Conservation (phyloP, 2,329 filamentous ascomycete genomes). For the Nothomitra cinnamomea region DNA sequence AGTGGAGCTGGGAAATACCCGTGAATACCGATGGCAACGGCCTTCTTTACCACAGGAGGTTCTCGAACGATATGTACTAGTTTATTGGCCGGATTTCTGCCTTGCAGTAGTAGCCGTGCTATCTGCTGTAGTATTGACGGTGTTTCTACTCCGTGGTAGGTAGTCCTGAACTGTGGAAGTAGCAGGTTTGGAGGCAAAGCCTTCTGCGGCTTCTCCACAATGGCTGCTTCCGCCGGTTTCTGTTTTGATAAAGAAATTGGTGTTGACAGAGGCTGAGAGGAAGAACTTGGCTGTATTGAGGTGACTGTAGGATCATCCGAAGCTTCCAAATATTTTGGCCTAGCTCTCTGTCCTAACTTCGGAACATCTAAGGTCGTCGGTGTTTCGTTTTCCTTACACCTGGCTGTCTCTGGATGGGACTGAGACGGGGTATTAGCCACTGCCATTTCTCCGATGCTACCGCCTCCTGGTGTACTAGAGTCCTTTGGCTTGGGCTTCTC, state of each 20-base stretch:
- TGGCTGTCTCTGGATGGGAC: constrained; percentile 9
- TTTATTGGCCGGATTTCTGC: constrained; percentile 38
- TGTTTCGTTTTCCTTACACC: neutral
- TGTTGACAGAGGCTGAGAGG: neutral
- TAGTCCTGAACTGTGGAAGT: constrained; percentile 29
- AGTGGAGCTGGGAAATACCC: constrained; percentile 81
- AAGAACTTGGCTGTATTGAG: neutral
- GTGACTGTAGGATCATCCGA: neutral
- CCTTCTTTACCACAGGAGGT: constrained; percentile 59
- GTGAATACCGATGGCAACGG: constrained; percentile 85
- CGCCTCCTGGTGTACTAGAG: neutral
- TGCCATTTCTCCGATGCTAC: constrained; percentile 9
- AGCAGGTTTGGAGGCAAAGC: constrained; percentile 26
- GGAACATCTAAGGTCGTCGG: neutral
- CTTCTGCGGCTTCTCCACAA: constrained; percentile 13
- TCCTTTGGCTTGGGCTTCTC: neutral
- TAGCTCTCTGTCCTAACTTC: neutral
- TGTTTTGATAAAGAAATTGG: neutral
- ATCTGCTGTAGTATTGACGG: constrained; percentile 49
- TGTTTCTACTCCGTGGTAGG: constrained; percentile 25
- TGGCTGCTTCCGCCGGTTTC: neutral
- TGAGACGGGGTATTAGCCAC: constrained; percentile 10
- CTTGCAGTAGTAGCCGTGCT: constrained; percentile 34
- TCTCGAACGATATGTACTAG: constrained; percentile 59
- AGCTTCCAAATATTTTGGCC: constrained; percentile 2